Conservation (phyloP, 208 protist species). For the Acanthamoeba healyi region DNA sequence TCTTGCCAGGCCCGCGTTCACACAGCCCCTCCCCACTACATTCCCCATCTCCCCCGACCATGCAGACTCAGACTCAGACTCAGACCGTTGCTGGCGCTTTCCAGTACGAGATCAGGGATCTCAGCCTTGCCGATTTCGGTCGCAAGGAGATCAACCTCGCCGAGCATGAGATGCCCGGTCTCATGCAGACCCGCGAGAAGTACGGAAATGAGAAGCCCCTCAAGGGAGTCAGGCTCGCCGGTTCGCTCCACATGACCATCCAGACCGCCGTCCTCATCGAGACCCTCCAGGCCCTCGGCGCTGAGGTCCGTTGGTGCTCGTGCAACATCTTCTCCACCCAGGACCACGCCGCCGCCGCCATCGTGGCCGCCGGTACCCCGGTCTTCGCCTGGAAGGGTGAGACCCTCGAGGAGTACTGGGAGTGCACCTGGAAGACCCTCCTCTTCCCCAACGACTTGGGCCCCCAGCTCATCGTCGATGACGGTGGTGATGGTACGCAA, state of each 20-base stretch:
- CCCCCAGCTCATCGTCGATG: conserved; percentile 99
- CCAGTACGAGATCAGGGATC: conserved; percentile 56
- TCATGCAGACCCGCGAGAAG: conserved; percentile 97
- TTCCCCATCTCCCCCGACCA: background rate
- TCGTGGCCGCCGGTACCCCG: conserved; percentile 94
- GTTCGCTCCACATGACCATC: conserved; percentile 99
- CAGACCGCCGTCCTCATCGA: conserved; percentile 99
- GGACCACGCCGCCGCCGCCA: conserved; percentile 95
- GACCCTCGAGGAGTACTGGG: conserved; percentile 99
- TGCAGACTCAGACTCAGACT: conserved; percentile 39
- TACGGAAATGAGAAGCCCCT: conserved; percentile 95
- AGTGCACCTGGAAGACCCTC: conserved; percentile 97
- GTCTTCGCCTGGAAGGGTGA: conserved; percentile 99
- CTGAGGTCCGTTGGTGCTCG: conserved; percentile 94
- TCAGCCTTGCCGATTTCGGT: conserved; percentile 73
- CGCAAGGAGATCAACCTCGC: conserved; percentile 94
- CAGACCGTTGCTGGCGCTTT: background rate
- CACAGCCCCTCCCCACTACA: background rate
- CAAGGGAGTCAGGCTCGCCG: conserved; percentile 97
- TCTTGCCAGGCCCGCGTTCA: conserved; percentile 55
- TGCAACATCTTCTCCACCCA: conserved; percentile 99
- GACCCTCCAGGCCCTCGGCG: conserved; percentile 98
- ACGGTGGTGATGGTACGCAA: conserved; percentile 97
- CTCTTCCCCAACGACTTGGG: conserved; percentile 90
- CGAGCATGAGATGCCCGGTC: conserved; percentile 99